Conservation (phyloP, 208 protist species). For the Phytomonas francai region DNA sequence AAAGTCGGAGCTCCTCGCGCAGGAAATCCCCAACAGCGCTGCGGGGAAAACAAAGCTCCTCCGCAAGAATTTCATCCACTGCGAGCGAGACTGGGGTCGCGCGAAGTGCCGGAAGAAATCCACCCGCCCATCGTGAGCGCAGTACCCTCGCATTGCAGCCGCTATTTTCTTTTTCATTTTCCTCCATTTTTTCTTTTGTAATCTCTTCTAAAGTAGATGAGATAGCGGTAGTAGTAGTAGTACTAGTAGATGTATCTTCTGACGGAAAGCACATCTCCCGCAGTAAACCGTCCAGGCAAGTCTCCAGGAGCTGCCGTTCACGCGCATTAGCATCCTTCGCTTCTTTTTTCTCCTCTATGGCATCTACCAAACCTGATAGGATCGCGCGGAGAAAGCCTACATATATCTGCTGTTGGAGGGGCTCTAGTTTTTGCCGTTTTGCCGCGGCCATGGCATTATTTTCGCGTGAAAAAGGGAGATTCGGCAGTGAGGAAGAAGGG, state of each 20-base stretch:
- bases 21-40: no score
- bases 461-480: no score
- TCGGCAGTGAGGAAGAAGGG: no score
- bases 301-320: neutral
- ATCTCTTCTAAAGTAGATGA: neutral
- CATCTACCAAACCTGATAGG: constrained; percentile 10
- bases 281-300: constrained; percentile 2
- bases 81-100: no score
- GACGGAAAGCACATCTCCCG: neutral
- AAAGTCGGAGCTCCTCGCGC: no score
- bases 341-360: neutral
- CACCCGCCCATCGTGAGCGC: no score
- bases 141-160: no score
- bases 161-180: constrained; percentile 3
- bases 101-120: no score
- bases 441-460: neutral
- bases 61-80: no score
- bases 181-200: neutral
- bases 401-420: constrained; percentile 25
- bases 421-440: constrained; percentile 2
- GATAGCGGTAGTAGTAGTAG: neutral
- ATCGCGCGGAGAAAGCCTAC: constrained; percentile 19
- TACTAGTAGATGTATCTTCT: neutral
- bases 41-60: no score
- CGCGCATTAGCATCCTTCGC: neutral